Percentiles rank a stretch among this genome's conserved stretches.
Evolutionary conservation across 1,139 yeast genomes (phyloP).

Genomic region (Sugiyamaella paludigena): DNA sequence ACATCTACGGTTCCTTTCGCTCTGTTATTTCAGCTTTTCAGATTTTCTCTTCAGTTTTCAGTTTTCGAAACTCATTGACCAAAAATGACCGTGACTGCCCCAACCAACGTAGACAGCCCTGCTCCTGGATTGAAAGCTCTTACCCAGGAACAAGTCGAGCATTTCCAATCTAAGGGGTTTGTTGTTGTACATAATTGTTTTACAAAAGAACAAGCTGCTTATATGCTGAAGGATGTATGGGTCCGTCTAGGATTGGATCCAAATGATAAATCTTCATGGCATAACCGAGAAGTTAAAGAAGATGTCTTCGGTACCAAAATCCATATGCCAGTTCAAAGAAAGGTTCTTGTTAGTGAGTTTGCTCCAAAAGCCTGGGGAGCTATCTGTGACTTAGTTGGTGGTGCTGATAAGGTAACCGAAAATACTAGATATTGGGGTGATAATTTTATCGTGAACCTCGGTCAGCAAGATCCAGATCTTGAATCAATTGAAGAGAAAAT

Average conservation of each 20-base stretch:
- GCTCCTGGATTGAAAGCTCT: constrained; percentile 6
- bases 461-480: constrained; percentile 5
- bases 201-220: constrained; percentile 13
- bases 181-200: constrained; percentile 14
- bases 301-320: constrained; percentile 11
- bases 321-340: constrained; percentile 15
- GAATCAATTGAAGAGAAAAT: constrained; percentile 1
- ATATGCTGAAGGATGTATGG: constrained; percentile 16
- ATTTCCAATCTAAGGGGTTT: constrained; percentile 12
- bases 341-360: constrained; percentile 10
- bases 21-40: neutral
- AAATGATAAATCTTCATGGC: constrained; percentile 12
- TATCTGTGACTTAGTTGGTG: constrained; percentile 15
- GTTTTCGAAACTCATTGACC: too few relatives aligned
- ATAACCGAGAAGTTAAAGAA: constrained; percentile 9
- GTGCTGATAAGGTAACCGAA: constrained; percentile 9
- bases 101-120: neutral
- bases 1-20: neutral
- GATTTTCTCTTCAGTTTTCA: too few relatives aligned
- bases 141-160: constrained; percentile 11
- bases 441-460: constrained; percentile 17
- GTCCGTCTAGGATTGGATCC: constrained; percentile 15
- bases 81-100: neutral
- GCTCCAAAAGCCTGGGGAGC: constrained; percentile 18
- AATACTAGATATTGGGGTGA: constrained; percentile 14